phyloP scores from a whole-genome alignment of 192 early-diverging fungal genomes.

The Paraglomus occultum region DNA sequence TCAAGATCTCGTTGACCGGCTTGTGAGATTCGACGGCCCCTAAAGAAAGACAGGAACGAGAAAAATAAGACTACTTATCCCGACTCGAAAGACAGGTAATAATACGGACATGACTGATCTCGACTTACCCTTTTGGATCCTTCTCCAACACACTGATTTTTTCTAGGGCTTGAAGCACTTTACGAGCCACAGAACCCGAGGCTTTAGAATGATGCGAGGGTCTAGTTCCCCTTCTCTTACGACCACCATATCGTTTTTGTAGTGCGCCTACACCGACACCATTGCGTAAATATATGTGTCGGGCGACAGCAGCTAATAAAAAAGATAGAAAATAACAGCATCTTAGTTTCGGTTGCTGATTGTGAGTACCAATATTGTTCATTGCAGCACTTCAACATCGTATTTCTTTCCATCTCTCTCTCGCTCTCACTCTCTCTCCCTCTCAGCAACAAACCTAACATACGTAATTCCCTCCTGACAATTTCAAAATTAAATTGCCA shows the following conservation, averaged over 20 bases:
- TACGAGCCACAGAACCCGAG: slow-evolving; percentile 92
- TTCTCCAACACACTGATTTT: slow-evolving; percentile 97
- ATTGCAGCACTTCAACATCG: not conserved
- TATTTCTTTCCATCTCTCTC: not conserved
- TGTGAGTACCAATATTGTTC: not conserved
- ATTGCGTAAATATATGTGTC: slow-evolving; percentile 97
- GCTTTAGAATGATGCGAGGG: slow-evolving; percentile 87
- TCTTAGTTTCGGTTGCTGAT: not conserved
- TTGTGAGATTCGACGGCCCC: slow-evolving; percentile 93
- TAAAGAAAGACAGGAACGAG: slow-evolving; percentile 31
- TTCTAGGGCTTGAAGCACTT: slow-evolving; percentile 97
- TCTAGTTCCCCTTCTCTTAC: slow-evolving; percentile 87
- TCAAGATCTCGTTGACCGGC: slow-evolving; percentile 99
- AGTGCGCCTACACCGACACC: slow-evolving; percentile 93
- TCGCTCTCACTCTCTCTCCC: not conserved
- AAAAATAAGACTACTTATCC: not conserved
- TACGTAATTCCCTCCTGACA: not conserved
- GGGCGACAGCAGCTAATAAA: slow-evolving; percentile 79
- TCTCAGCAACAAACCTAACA: too few relatives aligned
- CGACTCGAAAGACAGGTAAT: not conserved
- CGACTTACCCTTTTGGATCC: slow-evolving; percentile 73
- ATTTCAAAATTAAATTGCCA: not conserved
- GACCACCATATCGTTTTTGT: slow-evolving; percentile 91
- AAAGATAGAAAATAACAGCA: not conserved
- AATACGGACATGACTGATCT: too few relatives aligned